Evolutionary conservation across 805 yeast genomes (phyloP), one percentile per base, ranked within the genome.

Genomic region (Clavispora santaluciae): DNA sequence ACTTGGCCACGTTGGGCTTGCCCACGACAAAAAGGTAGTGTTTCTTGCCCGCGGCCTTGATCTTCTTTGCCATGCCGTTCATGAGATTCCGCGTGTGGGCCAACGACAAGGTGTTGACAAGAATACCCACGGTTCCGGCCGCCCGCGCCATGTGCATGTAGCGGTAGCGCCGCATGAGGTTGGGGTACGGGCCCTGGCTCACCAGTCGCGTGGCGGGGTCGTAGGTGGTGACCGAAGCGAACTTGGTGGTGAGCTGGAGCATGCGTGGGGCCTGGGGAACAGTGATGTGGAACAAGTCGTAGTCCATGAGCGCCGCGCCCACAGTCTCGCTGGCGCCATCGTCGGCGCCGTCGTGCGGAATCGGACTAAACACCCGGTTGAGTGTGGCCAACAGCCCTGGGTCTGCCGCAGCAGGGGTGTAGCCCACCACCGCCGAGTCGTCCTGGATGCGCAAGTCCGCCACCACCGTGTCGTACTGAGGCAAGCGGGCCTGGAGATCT

Each of bases 11-110:
- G 56, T 93, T 93, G 8, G 98, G 98, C 60, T 93, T 93, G 9
- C 99, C 99, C 4, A 93, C 98, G 3, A 90, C 98, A 66, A 93
- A 89, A 57, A 88, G 76, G 57, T 93, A 93, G 50, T 86, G 91
- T 56, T 93, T 93, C 63, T 93, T 93, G 2, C 86, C 96, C 0
- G 91, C 89, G 3, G 68, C 71, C 38, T 72, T 75, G 43, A 93
- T 78, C 61, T 83, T 74, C 20, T 66, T 58, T 12, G 78, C 75
- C 6, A 89, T 75, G 24, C 70, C 68, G 40, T 80, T 78, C 39
- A 91, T 70, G 25, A 91, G 64, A n/a, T 60, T 70, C 39, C 79
- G 76, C 5, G 95, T 86, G 55, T 86, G 84, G 28, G 80, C 66
- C 28, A 93, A 63, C 0, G 98, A 91, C 22, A 93, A 66, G 0